Base-by-base conservation (phyloP, 2,329 filamentous ascomycete genomes). In the Botrytis fabae region DNA sequence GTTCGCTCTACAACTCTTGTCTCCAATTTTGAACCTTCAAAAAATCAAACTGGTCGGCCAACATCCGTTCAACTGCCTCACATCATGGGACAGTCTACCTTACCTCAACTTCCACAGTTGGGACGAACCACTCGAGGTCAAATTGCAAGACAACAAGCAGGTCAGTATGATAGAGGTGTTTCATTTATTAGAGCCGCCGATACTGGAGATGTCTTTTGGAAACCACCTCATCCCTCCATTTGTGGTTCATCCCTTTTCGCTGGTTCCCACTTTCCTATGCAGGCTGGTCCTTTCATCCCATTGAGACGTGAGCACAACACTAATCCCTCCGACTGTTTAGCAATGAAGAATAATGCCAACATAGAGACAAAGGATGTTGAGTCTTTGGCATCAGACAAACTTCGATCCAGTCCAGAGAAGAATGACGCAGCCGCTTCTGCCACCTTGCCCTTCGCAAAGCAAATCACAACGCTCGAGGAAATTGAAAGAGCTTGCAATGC, bases 101-200 rank as follows among this genome's bases (percentile, higher is more conserved):
- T 72, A 22, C 40, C 40, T 59, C 54, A 60, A 32, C 69, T 71
- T n/a, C 20, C 69, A 42, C 73, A 73, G 38, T 65, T 70, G 54
- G 71, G 65, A 51, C 78, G 78, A 40, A 75, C 69, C 18, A 80
- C 79, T 69, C 77, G 79, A 71, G 72, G 73, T 40, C 78, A 80
- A 76, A 64, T 76, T 38, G 78, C 78, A 42, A 76, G 77, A 59
- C 75, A 76, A 73, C 77, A 80, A 77, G 75, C 76, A 80, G 79
- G 79, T 80, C 78, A 80, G 79, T 80, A 77, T 78, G 71, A 57
- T 76, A 64, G 65, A 46, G 73, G 74, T 69, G 66, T 75, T 74
- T 73, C 74, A 38, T 64, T 74, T 46, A 62, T 44, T 59, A 61
- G 69, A 40, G 64, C 69, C 25, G 51, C 70, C 64, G 59, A 60